These are phyloP conservation scores for Ogataea zsoltii DNA, from an alignment of 805 yeast genomes.

Conservation along the genomic window DNA sequence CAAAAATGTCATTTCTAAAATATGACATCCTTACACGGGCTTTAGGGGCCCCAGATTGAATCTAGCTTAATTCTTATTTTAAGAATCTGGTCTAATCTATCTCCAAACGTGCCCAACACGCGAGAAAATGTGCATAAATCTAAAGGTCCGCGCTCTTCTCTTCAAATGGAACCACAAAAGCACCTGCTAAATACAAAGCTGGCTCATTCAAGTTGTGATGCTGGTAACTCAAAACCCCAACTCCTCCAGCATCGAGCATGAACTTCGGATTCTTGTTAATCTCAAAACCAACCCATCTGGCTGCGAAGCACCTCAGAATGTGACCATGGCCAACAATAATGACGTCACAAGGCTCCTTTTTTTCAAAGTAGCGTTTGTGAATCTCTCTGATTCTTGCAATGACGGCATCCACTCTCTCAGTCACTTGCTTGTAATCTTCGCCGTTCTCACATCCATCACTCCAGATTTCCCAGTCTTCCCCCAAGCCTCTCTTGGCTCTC, in stretches of 20 bases:
- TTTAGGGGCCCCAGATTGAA: too few relatives aligned
- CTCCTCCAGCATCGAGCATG: slow-evolving; percentile 92
- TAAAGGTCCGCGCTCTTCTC: slow-evolving; percentile 43
- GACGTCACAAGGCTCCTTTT: slow-evolving; percentile 63
- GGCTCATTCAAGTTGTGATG: slow-evolving; percentile 86
- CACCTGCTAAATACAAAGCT: slow-evolving; percentile 81
- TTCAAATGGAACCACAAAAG: slow-evolving; percentile 70
- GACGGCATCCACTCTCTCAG: slow-evolving; percentile 67
- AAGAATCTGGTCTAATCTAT: neutral
- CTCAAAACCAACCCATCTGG: slow-evolving; percentile 76
- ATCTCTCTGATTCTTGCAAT: slow-evolving; percentile 63
- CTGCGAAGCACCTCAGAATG: slow-evolving; percentile 83
- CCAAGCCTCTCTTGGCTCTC: slow-evolving; percentile 60
- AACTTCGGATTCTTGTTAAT: slow-evolving; percentile 71
- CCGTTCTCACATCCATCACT: slow-evolving; percentile 92
- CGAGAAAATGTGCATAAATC: neutral
- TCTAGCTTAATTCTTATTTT: too few relatives aligned
- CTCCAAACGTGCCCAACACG: too few relatives aligned
- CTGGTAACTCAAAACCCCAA: slow-evolving; percentile 87
- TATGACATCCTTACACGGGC: too few relatives aligned
- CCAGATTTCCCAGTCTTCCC: slow-evolving; percentile 76
- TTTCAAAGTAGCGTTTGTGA: slow-evolving; percentile 55
- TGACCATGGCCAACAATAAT: slow-evolving; percentile 93
- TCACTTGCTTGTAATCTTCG: slow-evolving; percentile 67
- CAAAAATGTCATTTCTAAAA: too few relatives aligned